Evolutionary conservation across 176 grass and related monocot genomes (phyloP).

Genomic region (Thalia dealbata): DNA sequence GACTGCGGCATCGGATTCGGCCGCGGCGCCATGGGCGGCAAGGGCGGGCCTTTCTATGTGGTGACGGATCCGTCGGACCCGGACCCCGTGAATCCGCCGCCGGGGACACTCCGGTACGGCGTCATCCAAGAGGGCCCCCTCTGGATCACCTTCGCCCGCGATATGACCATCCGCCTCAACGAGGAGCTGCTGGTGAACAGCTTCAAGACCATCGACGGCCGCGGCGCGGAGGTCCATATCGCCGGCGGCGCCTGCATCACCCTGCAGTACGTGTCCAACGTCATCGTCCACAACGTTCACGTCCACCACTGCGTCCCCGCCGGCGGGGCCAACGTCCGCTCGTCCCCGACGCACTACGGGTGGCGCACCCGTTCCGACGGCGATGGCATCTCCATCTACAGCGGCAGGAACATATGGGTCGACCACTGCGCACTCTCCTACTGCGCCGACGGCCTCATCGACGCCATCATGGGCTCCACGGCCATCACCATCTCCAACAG

Average conservation of each 20-base stretch:
- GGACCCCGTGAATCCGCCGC: conserved; percentile 59
- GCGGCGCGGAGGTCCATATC: conserved; percentile 59
- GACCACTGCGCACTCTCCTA: conserved; percentile 82
- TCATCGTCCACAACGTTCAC: conserved; percentile 89
- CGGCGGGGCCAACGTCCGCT: conserved; percentile 64
- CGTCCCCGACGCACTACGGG: conserved; percentile 74
- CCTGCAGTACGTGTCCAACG: conserved; percentile 78
- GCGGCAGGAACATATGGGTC: conserved; percentile 62
- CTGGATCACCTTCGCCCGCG: conserved; percentile 72
- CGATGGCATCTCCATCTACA: conserved; percentile 89
- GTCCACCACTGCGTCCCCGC: conserved; percentile 82
- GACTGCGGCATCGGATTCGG: conserved; percentile 93
- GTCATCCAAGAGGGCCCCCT: conserved; percentile 85
- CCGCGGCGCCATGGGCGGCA: conserved; percentile 59
- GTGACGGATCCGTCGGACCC: conserved; percentile 72
- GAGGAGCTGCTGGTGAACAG: conserved; percentile 92
- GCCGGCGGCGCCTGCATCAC: conserved; percentile 89
- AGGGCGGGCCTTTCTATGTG: conserved; percentile 66
- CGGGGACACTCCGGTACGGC: conserved; percentile 67
- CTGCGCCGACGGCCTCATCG: conserved; percentile 77
- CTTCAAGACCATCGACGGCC: conserved; percentile 85
- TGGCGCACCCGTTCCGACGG: conserved; percentile 66
- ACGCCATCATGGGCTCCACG: conserved; percentile 89
- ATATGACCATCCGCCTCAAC: conserved; percentile 76
- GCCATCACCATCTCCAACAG: conserved; percentile 83